Evolutionary conservation across 163 green algal genomes (phyloP).

Genomic region (Trebouxiophyceae sp.): DNA sequence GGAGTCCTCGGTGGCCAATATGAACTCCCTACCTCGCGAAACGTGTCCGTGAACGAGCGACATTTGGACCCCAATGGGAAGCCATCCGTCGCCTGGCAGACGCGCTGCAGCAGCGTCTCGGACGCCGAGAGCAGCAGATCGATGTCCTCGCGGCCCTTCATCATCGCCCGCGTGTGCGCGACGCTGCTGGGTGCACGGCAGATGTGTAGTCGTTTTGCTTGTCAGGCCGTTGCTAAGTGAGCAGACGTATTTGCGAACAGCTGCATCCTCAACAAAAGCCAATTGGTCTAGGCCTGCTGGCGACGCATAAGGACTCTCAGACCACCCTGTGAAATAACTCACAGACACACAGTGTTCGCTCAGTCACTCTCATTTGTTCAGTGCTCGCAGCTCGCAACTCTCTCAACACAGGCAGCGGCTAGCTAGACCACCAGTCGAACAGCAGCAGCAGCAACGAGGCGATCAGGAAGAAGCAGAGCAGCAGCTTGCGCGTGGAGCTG

Average conservation of each 20-base stretch:
- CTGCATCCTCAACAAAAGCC: too few species aligned
- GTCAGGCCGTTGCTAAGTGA: too few species aligned
- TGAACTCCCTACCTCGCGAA: neutral
- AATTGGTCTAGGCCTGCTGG: too few species aligned
- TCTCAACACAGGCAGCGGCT: too few species aligned
- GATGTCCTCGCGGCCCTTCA: neutral
- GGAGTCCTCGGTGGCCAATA: neutral
- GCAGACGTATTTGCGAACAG: too few species aligned
- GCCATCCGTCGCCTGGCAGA: neutral
- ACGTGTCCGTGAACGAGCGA: neutral
- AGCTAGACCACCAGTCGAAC: conserved; percentile 66
- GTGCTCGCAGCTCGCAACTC: too few species aligned
- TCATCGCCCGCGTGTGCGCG: neutral
- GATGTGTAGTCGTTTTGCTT: too few species aligned
- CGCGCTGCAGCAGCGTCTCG: neutral
- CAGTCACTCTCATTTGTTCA: too few species aligned
- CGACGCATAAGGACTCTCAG: too few species aligned
- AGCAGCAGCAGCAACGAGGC: conserved; percentile 56
- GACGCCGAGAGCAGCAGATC: neutral
- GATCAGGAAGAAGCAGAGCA: conserved; percentile 53
- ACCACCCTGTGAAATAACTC: too few species aligned
- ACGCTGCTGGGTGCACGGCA: too few species aligned
- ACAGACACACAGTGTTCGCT: too few species aligned
- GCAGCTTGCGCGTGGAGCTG: conserved; percentile 31
- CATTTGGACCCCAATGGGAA: neutral